A percentile compares a stretch with the other conserved stretches of the same genome.
Evolutionary conservation across 2,329 filamentous ascomycete species (phyloP).

Genomic region (Botrytis pseudocinerea): DNA sequence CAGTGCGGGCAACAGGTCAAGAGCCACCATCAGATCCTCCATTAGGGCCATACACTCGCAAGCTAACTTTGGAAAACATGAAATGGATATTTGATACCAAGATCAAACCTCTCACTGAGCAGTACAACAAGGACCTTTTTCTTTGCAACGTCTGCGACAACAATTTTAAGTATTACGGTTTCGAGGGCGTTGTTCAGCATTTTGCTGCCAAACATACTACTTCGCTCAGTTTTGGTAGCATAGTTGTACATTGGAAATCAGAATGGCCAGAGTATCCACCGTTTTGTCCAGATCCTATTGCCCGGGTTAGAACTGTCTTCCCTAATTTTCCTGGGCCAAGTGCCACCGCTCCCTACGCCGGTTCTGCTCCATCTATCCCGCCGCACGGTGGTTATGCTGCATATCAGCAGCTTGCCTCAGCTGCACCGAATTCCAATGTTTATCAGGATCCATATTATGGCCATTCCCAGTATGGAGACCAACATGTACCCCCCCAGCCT

Average conservation of each 20-base stretch:
- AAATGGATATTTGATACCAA: constrained; percentile 81
- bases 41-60: constrained; percentile 57
- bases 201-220: constrained; percentile 80
- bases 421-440: constrained; percentile 31
- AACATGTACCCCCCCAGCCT: constrained; percentile 38
- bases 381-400: constrained; percentile 42
- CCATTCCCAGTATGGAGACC: constrained; percentile 40
- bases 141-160: constrained; percentile 69
- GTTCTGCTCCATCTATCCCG: constrained; percentile 35
- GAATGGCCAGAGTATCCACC: constrained; percentile 78
- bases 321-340: constrained; percentile 39
- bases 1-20: constrained; percentile 49
- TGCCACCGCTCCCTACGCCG: constrained; percentile 40
- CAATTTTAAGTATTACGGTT: constrained; percentile 67
- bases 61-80: constrained; percentile 79
- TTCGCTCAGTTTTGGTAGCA: constrained; percentile 66
- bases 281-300: constrained; percentile 62
- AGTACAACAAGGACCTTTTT: constrained; percentile 70
- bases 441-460: constrained; percentile 42
- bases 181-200: constrained; percentile 80
- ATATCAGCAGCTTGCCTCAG: constrained; percentile 36
- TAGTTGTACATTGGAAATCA: constrained; percentile 76
- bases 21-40: constrained; percentile 50
- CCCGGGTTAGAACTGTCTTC: constrained; percentile 40
- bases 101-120: constrained; percentile 68